A percentile compares a stretch with the other conserved stretches of the same genome.
Conservation (phyloP, 73 alveolate species). For the Uronychia setigera region DNA sequence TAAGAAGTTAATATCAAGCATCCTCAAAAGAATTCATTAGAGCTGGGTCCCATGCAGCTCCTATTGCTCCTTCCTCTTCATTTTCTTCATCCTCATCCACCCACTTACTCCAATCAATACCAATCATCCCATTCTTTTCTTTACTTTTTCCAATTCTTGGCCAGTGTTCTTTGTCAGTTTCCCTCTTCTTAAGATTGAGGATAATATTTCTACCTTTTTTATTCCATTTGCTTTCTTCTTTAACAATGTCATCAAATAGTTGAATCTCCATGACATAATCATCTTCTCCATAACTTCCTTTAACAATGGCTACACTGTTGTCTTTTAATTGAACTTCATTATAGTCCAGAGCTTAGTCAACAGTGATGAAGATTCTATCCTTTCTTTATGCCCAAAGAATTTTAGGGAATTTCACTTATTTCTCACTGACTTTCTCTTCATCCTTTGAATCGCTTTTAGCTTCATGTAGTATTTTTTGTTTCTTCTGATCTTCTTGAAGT, state of each 20-base stretch:
- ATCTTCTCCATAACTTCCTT: too few relatives aligned
- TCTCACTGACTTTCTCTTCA: neutral
- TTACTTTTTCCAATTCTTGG: conserved; percentile 72
- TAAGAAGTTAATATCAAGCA: conserved; percentile 9
- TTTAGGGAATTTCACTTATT: conserved; percentile 62
- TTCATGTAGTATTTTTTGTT: neutral
- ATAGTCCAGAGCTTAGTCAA: conserved; percentile 82
- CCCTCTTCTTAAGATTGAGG: conserved; percentile 50
- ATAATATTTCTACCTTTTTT: conserved; percentile 63
- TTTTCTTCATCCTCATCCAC: conserved; percentile 76
- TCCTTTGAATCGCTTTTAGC: neutral
- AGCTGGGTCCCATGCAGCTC: conserved; percentile 63
- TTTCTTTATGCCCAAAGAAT: conserved; percentile 94
- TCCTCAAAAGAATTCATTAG: conserved; percentile 53
- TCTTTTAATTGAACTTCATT: conserved; percentile 18
- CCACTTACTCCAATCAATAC: conserved; percentile 75
- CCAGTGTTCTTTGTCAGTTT: conserved; percentile 65
- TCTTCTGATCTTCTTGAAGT: neutral
- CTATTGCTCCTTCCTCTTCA: conserved; percentile 41
- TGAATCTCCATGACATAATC: conserved; percentile 57
- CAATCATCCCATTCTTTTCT: conserved; percentile 51
- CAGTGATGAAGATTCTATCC: conserved; percentile 86
- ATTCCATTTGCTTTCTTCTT: conserved; percentile 68
- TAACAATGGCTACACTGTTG: neutral
- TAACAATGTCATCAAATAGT: conserved; percentile 55